Evolutionary conservation across 495 filamentous ascomycete genomes (phyloP), one percentile per base, ranked within the genome.

Genomic region (Talaromyces trachyspermus): DNA sequence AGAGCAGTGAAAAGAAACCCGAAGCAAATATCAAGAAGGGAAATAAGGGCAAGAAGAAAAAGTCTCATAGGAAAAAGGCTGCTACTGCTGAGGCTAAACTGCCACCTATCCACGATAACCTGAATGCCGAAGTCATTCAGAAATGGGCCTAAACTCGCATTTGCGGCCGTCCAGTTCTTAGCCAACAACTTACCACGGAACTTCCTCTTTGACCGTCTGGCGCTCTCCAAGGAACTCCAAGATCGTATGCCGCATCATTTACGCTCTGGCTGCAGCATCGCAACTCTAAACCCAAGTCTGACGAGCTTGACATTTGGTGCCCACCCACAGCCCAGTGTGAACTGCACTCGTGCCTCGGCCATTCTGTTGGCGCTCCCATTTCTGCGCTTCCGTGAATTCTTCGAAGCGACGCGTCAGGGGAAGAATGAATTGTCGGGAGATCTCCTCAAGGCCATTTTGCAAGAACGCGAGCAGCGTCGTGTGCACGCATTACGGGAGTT

Each of bases 391-490:
- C 26, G 49, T 9, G 38, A 51, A 5, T 30, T 46, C 1, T 50
- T 64, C 23, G 35, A 22, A 12, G 43, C 53, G 7, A 40, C 64
- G 40, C 47, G 47, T 5, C n/a, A 6, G 1, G 43, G 49, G 19
- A 25, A 41, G n/a, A 19, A 50, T 8, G n/a, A n/a, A n/a, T 20
- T 62, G 15, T 50, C 43, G 1, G 9, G 10, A 2, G 26, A 22
- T 0, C 38, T 66, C n/a, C 49, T 58, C 5, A 29, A 49, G 23
- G 43, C 43, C 10, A 43, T 66, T 7, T 35, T 68, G 0, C 26
- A 46, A 1, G 54, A 59, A 47, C 56, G 65, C 15, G 65, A 68
- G 41, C 23, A 48, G 11, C 57, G 61, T 29, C 58, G 65, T 7
- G n/a, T 55, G 4, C 15, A 48, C 15, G 65, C 61, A 2, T 43